Evolutionary conservation across 495 filamentous ascomycete species (phyloP).

Genomic region (Hypoxylon crocopeplum): DNA sequence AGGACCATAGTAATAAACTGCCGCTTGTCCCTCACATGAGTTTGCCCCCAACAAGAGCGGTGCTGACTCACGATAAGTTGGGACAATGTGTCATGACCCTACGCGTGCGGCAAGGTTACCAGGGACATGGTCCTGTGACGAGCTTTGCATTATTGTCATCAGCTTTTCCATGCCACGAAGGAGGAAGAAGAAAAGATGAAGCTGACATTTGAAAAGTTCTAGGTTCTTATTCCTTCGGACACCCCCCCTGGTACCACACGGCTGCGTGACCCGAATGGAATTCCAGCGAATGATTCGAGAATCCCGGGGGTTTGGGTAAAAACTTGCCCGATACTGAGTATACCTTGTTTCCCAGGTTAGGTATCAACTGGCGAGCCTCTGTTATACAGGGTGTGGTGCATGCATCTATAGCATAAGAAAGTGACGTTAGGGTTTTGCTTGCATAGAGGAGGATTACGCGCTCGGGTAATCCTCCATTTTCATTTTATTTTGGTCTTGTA

Average conservation of each 20-base stretch:
- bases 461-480: constrained; percentile 24
- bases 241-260: constrained; percentile 6
- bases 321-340: not conserved
- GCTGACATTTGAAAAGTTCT: constrained; percentile 13
- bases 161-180: too few relatives aligned
- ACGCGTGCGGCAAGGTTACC: not conserved
- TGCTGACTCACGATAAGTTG: constrained; percentile 32
- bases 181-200: constrained; percentile 2
- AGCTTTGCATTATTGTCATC: constrained; percentile 12
- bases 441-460: constrained; percentile 19
- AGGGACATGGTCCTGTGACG: constrained; percentile 27
- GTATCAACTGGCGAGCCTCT: constrained; percentile 32
- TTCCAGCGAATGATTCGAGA: constrained; percentile 28
- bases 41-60: too few relatives aligned
- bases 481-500: not conserved
- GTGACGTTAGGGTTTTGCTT: not conserved
- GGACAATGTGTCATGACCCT: too few relatives aligned
- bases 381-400: constrained; percentile 17
- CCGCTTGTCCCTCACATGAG: too few relatives aligned
- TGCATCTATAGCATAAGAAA: not conserved
- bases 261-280: constrained; percentile 25
- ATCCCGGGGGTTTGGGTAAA: constrained; percentile 23
- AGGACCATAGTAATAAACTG: too few relatives aligned
- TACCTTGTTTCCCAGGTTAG: constrained; percentile 18
- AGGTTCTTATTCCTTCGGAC: constrained; percentile 29